A percentile compares a stretch with the other conserved stretches of the same genome.
These are phyloP conservation scores for Chlorella sp. DNA, from an alignment of 139 green algal species.

Conservation along the genomic window DNA sequence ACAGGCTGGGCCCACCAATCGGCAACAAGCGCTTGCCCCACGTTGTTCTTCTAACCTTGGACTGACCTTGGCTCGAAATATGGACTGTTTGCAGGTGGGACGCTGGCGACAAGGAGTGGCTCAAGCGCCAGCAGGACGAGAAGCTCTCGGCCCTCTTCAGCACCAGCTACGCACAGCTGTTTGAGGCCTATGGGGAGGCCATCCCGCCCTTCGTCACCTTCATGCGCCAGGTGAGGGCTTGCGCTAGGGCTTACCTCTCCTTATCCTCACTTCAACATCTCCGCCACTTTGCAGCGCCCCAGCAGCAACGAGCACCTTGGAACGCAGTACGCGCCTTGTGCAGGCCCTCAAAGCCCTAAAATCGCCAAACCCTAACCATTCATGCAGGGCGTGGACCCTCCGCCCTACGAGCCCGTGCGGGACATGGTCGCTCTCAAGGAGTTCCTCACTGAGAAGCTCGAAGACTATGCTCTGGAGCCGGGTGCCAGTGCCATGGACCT, in stretches of 20 bases:
- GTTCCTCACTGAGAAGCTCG: constrained; percentile 63
- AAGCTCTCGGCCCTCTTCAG: constrained; percentile 50
- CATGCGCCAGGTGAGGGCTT: constrained; percentile 44
- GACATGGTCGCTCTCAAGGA: constrained; percentile 64
- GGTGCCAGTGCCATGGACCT: constrained; percentile 69
- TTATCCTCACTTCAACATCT: too few relatives aligned
- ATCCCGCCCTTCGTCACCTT: constrained; percentile 75
- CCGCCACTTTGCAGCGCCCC: too few relatives aligned
- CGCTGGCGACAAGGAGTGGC: constrained; percentile 49
- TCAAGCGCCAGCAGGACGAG: constrained; percentile 60
- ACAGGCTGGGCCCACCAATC: too few relatives aligned
- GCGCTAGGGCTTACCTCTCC: too few relatives aligned
- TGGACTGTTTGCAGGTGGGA: constrained; percentile 35
- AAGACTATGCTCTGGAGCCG: constrained; percentile 76
- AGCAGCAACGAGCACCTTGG: too few relatives aligned
- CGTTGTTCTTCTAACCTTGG: too few relatives aligned
- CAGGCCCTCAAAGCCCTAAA: too few relatives aligned
- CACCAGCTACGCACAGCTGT: constrained; percentile 48
- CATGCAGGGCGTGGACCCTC: constrained; percentile 54
- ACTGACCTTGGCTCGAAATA: too few relatives aligned
- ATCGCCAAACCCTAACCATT: too few relatives aligned
- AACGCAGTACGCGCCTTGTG: too few relatives aligned
- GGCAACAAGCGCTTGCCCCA: too few relatives aligned
- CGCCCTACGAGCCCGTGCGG: constrained; percentile 69
- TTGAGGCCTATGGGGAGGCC: constrained; percentile 43